Percentiles rank a stretch among this genome's conserved stretches.
phyloP scores from a whole-genome alignment of 805 yeast species.

The Kodamaea kakaduensis region DNA sequence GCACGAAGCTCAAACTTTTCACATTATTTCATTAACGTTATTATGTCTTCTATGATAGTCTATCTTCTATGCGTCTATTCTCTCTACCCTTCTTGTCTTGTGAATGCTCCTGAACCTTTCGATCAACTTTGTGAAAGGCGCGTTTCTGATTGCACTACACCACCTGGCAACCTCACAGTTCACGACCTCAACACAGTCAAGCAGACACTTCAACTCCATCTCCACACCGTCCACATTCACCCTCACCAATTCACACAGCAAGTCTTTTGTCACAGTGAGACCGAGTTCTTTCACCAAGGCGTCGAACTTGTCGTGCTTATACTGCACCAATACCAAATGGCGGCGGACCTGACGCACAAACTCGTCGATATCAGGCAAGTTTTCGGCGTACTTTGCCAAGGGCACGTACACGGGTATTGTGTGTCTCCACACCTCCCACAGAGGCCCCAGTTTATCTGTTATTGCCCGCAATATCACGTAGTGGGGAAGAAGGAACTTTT shows the following conservation, averaged over 20 bases:
- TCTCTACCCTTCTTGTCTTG: too few species aligned
- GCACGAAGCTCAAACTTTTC: too few species aligned
- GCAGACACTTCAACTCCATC: slow-evolving; percentile 5
- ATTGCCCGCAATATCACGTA: slow-evolving; percentile 40
- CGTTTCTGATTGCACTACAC: slow-evolving; percentile 3
- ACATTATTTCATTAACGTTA: too few species aligned
- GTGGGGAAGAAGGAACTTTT: slow-evolving; percentile 38
- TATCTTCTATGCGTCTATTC: too few species aligned
- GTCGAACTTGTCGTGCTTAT: slow-evolving; percentile 30
- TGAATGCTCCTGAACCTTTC: too few species aligned
- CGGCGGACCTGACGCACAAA: slow-evolving; percentile 24
- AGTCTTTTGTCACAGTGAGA: slow-evolving; percentile 18
- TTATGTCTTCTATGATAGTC: too few species aligned
- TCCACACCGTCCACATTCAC: neutral
- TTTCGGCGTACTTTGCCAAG: slow-evolving; percentile 15
- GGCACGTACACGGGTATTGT: slow-evolving; percentile 35
- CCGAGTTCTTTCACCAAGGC: slow-evolving; percentile 8
- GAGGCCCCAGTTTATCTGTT: slow-evolving; percentile 1
- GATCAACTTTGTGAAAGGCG: slow-evolving; percentile 4
- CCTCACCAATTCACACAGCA: slow-evolving; percentile 22
- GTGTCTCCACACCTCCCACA: slow-evolving; percentile 33
- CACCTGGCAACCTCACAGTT: neutral
- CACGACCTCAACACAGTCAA: slow-evolving; percentile 5
- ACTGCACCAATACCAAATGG: slow-evolving; percentile 23
- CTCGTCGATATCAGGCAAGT: slow-evolving; percentile 16